Conservation (phyloP, 768 basidiomycete species). For the Xanthoconium purpureum region DNA sequence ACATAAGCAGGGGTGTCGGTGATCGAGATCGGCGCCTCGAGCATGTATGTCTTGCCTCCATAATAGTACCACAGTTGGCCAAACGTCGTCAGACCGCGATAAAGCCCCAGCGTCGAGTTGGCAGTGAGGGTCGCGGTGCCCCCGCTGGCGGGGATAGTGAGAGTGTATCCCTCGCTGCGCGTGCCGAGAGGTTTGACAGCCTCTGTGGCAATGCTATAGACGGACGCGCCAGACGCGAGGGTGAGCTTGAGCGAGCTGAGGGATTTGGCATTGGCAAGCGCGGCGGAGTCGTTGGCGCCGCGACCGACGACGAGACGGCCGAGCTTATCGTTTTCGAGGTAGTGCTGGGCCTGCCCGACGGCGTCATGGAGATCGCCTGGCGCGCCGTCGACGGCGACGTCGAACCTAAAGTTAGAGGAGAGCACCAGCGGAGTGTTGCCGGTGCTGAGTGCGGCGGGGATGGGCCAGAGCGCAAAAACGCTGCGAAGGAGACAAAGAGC, state of each 20-base stretch:
- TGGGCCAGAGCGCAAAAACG: constrained; percentile 32
- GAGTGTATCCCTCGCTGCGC: constrained; percentile 44
- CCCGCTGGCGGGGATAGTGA: constrained; percentile 39
- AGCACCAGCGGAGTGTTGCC: constrained; percentile 27
- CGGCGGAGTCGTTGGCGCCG: constrained; percentile 30
- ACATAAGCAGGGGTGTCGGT: constrained; percentile 49
- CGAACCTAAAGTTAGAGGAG: constrained; percentile 25
- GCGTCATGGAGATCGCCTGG: constrained; percentile 37
- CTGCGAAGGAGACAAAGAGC: constrained; percentile 9
- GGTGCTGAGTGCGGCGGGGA: constrained; percentile 24
- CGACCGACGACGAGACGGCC: constrained; percentile 42
- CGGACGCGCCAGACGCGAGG: constrained; percentile 16
- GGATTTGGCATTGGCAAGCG: constrained; percentile 24
- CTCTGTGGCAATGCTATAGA: constrained; percentile 35
- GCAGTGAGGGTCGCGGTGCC: constrained; percentile 38
- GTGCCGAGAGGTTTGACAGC: constrained; percentile 33
- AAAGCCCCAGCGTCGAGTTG: constrained; percentile 47
- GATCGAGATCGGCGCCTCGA: constrained; percentile 41
- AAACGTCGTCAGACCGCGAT: constrained; percentile 56
- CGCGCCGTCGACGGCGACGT: constrained; percentile 21
- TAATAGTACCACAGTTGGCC: constrained; percentile 49
- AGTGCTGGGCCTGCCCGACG: constrained; percentile 26
- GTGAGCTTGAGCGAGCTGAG: constrained; percentile 30
- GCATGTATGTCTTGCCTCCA: constrained; percentile 33
- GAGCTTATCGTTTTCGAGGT: constrained; percentile 37